Percentiles rank a stretch among this genome's conserved stretches.
These are phyloP conservation scores for Blastobotrys peoriensis DNA, from an alignment of 805 yeast species.

Conservation along the genomic window DNA sequence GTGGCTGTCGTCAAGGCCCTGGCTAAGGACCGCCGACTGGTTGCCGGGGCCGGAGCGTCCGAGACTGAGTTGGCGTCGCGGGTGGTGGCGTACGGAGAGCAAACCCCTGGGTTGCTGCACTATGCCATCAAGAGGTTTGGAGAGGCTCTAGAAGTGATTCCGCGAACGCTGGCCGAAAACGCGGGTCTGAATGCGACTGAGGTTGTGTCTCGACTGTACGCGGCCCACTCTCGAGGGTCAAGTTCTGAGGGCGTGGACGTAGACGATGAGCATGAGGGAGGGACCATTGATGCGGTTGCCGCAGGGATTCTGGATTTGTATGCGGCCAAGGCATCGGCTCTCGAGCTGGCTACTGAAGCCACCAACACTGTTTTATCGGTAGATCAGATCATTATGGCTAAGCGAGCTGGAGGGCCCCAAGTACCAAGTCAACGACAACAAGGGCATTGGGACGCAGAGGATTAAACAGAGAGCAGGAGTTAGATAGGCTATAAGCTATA, in stretches of 20 bases:
- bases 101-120: slow-evolving; percentile 87
- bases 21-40: slow-evolving; percentile 69
- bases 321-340: slow-evolving; percentile 77
- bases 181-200: slow-evolving; percentile 89
- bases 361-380: slow-evolving; percentile 85
- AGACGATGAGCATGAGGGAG: slow-evolving; percentile 47
- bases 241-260: slow-evolving; percentile 60
- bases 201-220: slow-evolving; percentile 80
- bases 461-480: slow-evolving; percentile 34
- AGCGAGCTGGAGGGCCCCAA: slow-evolving; percentile 96
- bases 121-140: slow-evolving; percentile 93
- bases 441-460: slow-evolving; percentile 95
- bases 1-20: slow-evolving; percentile 87
- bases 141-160: slow-evolving; percentile 89
- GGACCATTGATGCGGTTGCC: slow-evolving; percentile 63
- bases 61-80: slow-evolving; percentile 82
- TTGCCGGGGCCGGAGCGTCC: slow-evolving; percentile 95
- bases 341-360: slow-evolving; percentile 91
- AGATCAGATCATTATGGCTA: slow-evolving; percentile 97
- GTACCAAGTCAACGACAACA: slow-evolving; percentile 83
- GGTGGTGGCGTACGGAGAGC: slow-evolving; percentile 81
- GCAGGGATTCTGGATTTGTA: slow-evolving; percentile 74
- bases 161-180: slow-evolving; percentile 88
- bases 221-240: slow-evolving; percentile 66
- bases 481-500: no score